These are phyloP conservation scores for Sanghuangporus baumii DNA, from an alignment of 1,284 basidiomycete species.

Conservation along the genomic window DNA sequence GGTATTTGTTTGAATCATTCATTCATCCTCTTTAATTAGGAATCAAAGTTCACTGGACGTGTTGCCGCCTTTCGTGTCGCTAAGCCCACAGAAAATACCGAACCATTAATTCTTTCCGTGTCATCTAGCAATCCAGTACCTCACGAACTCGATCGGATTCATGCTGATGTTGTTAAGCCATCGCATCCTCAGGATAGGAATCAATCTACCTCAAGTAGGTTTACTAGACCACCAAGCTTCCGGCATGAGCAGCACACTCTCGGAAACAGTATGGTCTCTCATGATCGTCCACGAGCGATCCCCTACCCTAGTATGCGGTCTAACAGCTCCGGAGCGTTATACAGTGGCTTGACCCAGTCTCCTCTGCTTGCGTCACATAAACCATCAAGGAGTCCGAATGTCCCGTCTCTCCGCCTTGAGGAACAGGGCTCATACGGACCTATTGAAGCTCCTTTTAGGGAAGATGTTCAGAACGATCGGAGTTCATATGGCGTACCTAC, in stretches of 20 bases:
- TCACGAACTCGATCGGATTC: not conserved
- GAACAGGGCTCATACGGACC: not conserved
- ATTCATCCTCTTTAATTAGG: not conserved
- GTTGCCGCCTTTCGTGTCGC: conserved; percentile 18
- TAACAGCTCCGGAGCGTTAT: not conserved
- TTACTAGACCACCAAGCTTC: not conserved
- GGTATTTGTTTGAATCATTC: not conserved
- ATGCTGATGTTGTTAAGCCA: not conserved
- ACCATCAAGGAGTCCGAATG: not conserved
- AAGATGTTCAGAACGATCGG: not conserved
- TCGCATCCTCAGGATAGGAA: not conserved
- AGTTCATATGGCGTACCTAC: not conserved
- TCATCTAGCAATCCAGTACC: not conserved
- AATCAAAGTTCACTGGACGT: conserved; percentile 17
- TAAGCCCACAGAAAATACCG: conserved; percentile 12
- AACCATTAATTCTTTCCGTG: not conserved
- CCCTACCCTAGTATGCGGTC: not conserved
- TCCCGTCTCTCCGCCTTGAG: not conserved
- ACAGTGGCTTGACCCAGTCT: not conserved
- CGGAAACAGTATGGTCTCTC: not conserved
- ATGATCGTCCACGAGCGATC: not conserved
- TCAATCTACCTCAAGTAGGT: not conserved
- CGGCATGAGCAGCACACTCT: not conserved
- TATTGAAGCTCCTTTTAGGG: not conserved
- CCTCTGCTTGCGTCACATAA: not conserved